These are phyloP conservation scores for Cercophora samala DNA, from an alignment of 495 filamentous ascomycete species.

Conservation along the genomic window DNA sequence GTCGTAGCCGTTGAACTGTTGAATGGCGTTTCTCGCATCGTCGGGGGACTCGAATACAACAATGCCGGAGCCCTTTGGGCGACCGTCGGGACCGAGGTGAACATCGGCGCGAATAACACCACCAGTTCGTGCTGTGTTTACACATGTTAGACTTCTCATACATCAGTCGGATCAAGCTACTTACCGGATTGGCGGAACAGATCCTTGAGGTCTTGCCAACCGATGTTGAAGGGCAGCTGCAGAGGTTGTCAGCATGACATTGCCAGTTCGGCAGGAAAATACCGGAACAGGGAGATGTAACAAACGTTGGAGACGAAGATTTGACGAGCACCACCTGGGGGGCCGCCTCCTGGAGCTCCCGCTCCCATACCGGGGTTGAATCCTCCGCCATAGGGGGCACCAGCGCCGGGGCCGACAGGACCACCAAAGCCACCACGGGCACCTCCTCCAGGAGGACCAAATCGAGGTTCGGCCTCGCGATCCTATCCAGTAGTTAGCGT, in stretches of 20 bases:
- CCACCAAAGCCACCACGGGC: constrained; percentile 64
- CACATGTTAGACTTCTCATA: constrained; percentile 3
- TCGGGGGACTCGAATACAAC: constrained; percentile 93
- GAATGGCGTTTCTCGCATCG: constrained; percentile 91
- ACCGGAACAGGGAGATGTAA: constrained; percentile 42
- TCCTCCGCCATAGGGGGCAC: constrained; percentile 40
- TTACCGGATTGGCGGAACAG: constrained; percentile 97
- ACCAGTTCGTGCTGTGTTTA: constrained; percentile 57
- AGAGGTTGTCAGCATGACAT: constrained; percentile 36
- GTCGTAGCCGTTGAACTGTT: constrained; percentile 97
- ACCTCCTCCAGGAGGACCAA: constrained; percentile 64
- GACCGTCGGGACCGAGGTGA: constrained; percentile 84
- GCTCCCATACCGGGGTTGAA: constrained; percentile 45
- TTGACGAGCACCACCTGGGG: constrained; percentile 64
- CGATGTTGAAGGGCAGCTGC: constrained; percentile 94
- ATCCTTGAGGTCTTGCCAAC: constrained; percentile 99
- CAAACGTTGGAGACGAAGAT: constrained; percentile 98
- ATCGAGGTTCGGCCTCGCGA: constrained; percentile 93
- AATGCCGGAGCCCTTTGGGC: constrained; percentile 93
- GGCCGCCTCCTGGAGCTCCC: constrained; percentile 44
- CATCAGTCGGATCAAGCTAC: constrained; percentile 30
- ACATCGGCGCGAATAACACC: constrained; percentile 94
- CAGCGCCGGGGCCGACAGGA: constrained; percentile 41
- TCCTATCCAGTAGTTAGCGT: constrained; percentile 53
- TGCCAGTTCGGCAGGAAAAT: constrained; percentile 23